Percentiles rank a stretch among this genome's conserved stretches.
phyloP scores from a whole-genome alignment of 257 asterid species.

The Jaltomata sinuosa region DNA sequence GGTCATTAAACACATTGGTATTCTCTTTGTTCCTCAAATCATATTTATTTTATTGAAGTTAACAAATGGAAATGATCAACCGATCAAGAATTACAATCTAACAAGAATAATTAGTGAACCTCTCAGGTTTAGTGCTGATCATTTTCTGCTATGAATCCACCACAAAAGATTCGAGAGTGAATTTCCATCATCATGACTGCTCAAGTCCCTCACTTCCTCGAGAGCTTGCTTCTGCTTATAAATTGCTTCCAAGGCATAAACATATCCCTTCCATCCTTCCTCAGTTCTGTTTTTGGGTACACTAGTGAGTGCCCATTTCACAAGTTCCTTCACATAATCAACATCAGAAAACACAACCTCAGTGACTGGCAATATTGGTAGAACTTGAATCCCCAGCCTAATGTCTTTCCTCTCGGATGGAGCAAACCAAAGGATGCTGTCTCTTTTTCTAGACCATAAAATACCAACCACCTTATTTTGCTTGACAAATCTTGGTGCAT shows the following conservation, averaged over 20 bases:
- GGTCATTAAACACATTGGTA: not conserved
- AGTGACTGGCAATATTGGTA: constrained; percentile 77
- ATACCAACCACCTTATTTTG: constrained; percentile 81
- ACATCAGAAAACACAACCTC: constrained; percentile 66
- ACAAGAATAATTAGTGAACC: not conserved
- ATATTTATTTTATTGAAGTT: not conserved
- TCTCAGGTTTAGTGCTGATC: not conserved
- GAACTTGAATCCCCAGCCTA: constrained; percentile 66
- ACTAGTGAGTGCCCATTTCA: constrained; percentile 66
- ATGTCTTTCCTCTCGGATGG: constrained; percentile 75
- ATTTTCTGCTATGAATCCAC: constrained; percentile 86
- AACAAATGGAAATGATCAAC: not conserved
- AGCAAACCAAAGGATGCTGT: constrained; percentile 87
- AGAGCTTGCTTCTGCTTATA: constrained; percentile 51
- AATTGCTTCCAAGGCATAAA: constrained; percentile 67
- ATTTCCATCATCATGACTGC: constrained; percentile 76
- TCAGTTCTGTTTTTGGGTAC: constrained; percentile 56
- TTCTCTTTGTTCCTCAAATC: not conserved
- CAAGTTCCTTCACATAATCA: constrained; percentile 48
- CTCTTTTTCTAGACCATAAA: constrained; percentile 81
- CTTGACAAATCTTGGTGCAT: constrained; percentile 43
- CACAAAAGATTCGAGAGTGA: constrained; percentile 73
- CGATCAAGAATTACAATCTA: not conserved
- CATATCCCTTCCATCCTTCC: constrained; percentile 95
- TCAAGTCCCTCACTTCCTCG: constrained; percentile 29